These are phyloP conservation scores for Scytalidium sp. DNA, from an alignment of 2,329 filamentous ascomycete species.

Conservation along the genomic window DNA sequence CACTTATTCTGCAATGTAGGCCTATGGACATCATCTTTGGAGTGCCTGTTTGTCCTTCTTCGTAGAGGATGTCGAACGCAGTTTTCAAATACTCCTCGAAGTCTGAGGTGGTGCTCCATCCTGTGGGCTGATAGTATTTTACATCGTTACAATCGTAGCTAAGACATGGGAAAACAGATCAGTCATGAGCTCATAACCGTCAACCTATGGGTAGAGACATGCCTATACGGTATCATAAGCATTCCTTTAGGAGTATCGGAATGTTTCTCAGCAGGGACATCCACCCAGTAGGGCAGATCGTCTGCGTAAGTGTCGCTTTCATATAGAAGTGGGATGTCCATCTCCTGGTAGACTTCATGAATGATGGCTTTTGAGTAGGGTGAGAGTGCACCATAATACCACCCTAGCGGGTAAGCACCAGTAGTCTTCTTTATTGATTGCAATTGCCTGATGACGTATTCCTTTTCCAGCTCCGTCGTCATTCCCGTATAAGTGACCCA, in stretches of 20 bases:
- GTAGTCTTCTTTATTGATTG: constrained; percentile 26
- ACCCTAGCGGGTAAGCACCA: constrained; percentile 27
- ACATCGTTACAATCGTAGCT: constrained; percentile 9
- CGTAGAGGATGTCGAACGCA: constrained; percentile 51
- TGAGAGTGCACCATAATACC: constrained; percentile 28
- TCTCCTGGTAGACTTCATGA: constrained; percentile 44
- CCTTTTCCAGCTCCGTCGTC: constrained; percentile 29
- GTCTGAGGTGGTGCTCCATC: constrained; percentile 1
- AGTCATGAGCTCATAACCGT: neutral
- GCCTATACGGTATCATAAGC: constrained; percentile 49
- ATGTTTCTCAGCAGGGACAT: constrained; percentile 43
- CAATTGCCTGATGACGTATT: constrained; percentile 31
- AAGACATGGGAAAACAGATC: neutral
- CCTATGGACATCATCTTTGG: constrained; percentile 54
- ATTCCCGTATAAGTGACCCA: constrained; percentile 37
- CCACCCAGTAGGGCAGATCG: constrained; percentile 51
- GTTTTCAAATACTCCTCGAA: constrained; percentile 39
- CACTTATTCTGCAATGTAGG: constrained; percentile 49
- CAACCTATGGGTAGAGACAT: constrained; percentile 41
- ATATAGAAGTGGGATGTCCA: constrained; percentile 46
- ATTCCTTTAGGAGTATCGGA: constrained; percentile 37
- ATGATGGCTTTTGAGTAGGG: constrained; percentile 40
- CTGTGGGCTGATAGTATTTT: constrained; percentile 8
- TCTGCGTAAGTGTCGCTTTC: constrained; percentile 48
- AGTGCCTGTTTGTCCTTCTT: constrained; percentile 30